Base-by-base conservation (phyloP, 2,329 filamentous ascomycete genomes). In the Arthrinium puccinioides region DNA sequence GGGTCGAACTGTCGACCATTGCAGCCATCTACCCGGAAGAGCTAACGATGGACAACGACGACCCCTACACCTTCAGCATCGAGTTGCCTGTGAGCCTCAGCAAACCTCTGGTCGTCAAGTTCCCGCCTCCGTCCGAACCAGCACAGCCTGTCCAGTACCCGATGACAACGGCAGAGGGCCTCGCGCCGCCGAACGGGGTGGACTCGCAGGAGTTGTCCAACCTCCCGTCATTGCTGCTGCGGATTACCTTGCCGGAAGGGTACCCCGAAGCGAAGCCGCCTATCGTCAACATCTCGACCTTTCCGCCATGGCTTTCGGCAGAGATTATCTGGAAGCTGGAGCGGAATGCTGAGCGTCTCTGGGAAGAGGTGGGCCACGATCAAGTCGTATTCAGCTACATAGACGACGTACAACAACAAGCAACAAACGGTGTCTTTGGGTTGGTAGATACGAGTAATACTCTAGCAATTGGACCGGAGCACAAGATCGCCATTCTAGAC, bases 401-500 rank as follows among this genome's bases (percentile, higher is more conserved):
- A 38, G 81, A 84, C 49, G 72, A 74, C 49, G 55, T 80, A 19
- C 73, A 77, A 53, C 73, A 77, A 53, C 72, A 72, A 50, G 68
- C 64, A 9, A 71, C 75, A 5, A 76, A 81, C 40, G 60, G 72
- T 42, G 71, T 72, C 11, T 84, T 84, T 53, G 79, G 70, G 6
- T 65, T 79, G 33, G 67, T 72, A 5, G 62, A 66, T 25, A 49
- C 58, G 2, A 59, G 64, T 4, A 70, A 70, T 5, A 62, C 59
- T 14, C 60, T 83, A 21, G 60, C 71, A 43, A 63, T 82, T 10
- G 61, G 69, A 5, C 62, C 70, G 2, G 67, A 71, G 41, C 69
- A 78, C 52, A 84, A 87, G 59, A 75, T 86, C 14, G 73, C 79
- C 5, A 68, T 96, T 11, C 60, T 95, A 29, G 84, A 88, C 46